Base-by-base conservation (phyloP, 495 filamentous ascomycete species). In the Tirmania nivea region DNA sequence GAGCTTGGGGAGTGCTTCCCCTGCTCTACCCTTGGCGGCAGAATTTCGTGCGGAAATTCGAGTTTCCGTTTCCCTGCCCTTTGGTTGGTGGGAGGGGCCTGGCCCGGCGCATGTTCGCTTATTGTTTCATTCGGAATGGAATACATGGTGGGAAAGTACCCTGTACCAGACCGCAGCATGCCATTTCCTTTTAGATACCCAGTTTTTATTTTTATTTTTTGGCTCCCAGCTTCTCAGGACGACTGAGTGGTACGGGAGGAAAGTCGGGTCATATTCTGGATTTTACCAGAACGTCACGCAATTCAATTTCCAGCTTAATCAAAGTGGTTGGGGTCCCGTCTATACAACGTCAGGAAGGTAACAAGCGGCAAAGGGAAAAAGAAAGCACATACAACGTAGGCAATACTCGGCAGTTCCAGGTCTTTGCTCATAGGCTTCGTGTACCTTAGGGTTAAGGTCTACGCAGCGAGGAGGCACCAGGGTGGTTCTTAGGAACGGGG, bases 51-150 rank as follows among this genome's bases (percentile, higher is more conserved):
- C 34, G 55, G 49, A 55, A 50, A 37, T 50, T 50, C 51, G 25
- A 31, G 25, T 31, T 31, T 31, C 25, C 8, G 25, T 31, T 31
- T 31, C 54, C 59, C 54, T 54, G 51, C 48, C 52, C 37, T 57
- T 56, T 57, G 59, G 59, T 60, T 60, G 59, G 59, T 58, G 58
- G 59, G n/a, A n/a, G n/a, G n/a, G n/a, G n/a, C n/a, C n/a, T n/a
- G n/a, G 57, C 49, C 21, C 25, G 25, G 25, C 7, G 25, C 25
- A 31, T 31, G 25, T 31, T 31, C 25, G 25, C 25, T 31, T 31
- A 31, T 31, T 31, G 25, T 31, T 31, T 31, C 25, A 31, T 31
- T 31, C 25, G 25, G 25, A 31, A 31, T 31, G 25, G 25, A 7
- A 31, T 31, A 31, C 25, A 31, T 31, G 25, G 25, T 31, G 25